Conservation (phyloP, 2,329 filamentous ascomycete species). For the Monilinia aucupariae region DNA sequence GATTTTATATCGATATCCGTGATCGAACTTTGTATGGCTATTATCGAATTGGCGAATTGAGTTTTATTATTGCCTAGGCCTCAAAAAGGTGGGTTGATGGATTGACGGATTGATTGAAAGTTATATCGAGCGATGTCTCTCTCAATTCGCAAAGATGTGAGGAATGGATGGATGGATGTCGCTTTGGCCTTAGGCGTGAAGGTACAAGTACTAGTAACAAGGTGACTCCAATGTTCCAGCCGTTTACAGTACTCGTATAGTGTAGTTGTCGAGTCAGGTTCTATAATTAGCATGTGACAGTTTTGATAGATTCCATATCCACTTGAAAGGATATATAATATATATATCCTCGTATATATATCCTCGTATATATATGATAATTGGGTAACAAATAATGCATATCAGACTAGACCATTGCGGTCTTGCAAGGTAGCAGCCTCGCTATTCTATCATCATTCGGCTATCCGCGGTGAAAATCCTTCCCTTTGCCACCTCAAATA, state of each 20-base stretch:
- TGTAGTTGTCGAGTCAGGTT: too few relatives aligned
- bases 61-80: not conserved
- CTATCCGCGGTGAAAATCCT: not conserved
- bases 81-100: not conserved
- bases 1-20: not conserved
- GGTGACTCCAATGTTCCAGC: too few relatives aligned
- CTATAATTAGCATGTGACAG: conserved; percentile 3
- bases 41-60: not conserved
- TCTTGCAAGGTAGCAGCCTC: too few relatives aligned
- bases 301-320: too few relatives aligned
- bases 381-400: too few relatives aligned
- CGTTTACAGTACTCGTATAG: too few relatives aligned
- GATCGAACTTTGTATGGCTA: not conserved
- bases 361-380: too few relatives aligned
- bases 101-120: not conserved
- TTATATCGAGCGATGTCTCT: not conserved
- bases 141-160: not conserved
- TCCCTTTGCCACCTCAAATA: too few relatives aligned
- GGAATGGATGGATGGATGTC: not conserved
- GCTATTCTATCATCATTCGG: not conserved
- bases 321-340: too few relatives aligned
- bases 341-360: too few relatives aligned
- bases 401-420: too few relatives aligned
- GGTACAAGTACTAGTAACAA: too few relatives aligned
- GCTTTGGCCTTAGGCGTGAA: conserved; percentile 5